Base-by-base conservation (phyloP, 1,284 basidiomycete species). In the Cryptococcus hybrid region DNA sequence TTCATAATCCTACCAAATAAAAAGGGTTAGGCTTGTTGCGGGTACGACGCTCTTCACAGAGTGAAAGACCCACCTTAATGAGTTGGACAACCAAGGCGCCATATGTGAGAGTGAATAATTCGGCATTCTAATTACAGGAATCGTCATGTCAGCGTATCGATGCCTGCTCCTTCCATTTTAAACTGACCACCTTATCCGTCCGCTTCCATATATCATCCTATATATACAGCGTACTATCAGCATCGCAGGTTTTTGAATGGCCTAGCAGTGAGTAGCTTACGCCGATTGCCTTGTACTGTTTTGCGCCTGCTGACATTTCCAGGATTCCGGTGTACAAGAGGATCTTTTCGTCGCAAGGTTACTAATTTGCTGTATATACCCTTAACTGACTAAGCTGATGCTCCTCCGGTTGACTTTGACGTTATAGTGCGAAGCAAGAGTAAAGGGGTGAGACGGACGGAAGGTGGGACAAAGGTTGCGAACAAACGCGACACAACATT, bases 41-140 rank as follows among this genome's bases (percentile, higher is more conserved):
- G 42, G 18, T 38, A 42, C 24, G 24, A 24, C 24, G 24, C 24
- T 24, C 24, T 24, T 24, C 24, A 24, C 24, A 24, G 18, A 7
- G 38, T 4, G 12, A 44, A n/a, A 15, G 5, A 30, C 8, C 13
- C 4, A 71, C 71, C 61, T 98, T 95, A 67, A 99, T 92, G 61
- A 99, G 85, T 80, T 99, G 96, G 40, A 98, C 92, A 51, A 99
- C 96, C 49, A 99, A 84, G 13, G 94, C 92, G 52, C 96, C 96
- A 69, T 99, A 99, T 30, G 95, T 99, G 60, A 99, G 79, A 3
- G 94, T 89, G 78, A 99, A 99, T 18, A 99, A 84, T 78, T 99
- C 96, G 68, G 92, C 91, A 76, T 96, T 99, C 91, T 92, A 24
- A 24, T 24, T 24, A 47, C 36, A 18, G 34, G 12, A 9, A 4